These are phyloP conservation scores for Pterocarpus macrocarpus DNA, from an alignment of 306 rosid genomes.

Conservation along the genomic window DNA sequence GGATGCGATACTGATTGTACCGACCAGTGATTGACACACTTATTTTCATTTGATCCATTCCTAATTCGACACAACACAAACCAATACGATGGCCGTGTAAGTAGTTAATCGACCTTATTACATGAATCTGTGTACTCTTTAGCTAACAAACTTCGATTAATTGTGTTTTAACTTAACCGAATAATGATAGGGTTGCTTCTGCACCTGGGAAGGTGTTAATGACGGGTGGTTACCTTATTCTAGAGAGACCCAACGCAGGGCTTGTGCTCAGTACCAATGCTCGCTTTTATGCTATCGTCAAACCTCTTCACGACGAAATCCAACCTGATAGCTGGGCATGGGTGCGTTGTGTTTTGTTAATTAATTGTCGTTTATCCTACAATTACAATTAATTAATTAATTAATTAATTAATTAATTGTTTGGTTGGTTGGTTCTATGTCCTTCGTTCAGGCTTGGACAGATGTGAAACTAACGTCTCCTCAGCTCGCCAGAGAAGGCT, in stretches of 20 bases:
- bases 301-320: slow-evolving; percentile 65
- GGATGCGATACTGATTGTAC: not conserved
- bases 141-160: not conserved
- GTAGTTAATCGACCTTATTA: not conserved
- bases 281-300: slow-evolving; percentile 77
- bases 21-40: not conserved
- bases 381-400: not conserved
- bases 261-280: slow-evolving; percentile 86
- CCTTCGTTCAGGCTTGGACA: slow-evolving; percentile 72
- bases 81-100: not conserved
- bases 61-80: not conserved
- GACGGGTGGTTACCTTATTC: slow-evolving; percentile 80
- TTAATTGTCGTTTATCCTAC: not conserved
- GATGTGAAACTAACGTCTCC: slow-evolving; percentile 92
- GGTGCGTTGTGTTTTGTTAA: slow-evolving; percentile 54
- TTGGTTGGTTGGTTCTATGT: not conserved
- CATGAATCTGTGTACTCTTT: not conserved
- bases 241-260: slow-evolving; percentile 85
- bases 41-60: not conserved
- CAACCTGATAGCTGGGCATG: slow-evolving; percentile 77
- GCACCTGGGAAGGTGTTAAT: slow-evolving; percentile 89
- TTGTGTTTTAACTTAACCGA: too few relatives aligned
- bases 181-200: slow-evolving; percentile 65
- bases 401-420: not conserved
- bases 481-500: slow-evolving; percentile 82